Evolutionary conservation across 169 alveolate species (phyloP).

Genomic region (Babesia bigemina): DNA sequence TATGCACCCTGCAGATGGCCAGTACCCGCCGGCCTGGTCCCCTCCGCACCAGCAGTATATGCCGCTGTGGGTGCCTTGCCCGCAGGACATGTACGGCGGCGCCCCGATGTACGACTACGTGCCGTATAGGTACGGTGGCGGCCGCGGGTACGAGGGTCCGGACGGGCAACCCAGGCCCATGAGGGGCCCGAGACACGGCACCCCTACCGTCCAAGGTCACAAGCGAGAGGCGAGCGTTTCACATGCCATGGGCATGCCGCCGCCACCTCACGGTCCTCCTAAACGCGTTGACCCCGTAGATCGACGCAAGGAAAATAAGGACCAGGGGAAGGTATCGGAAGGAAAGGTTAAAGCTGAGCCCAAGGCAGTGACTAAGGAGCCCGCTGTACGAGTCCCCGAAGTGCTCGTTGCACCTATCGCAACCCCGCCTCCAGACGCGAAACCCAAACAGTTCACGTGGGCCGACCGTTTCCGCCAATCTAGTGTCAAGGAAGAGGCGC

Average conservation of each 20-base stretch:
- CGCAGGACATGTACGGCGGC: slow-evolving; percentile 10
- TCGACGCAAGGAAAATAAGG: background rate
- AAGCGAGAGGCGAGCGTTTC: slow-evolving; percentile 21
- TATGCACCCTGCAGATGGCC: slow-evolving; percentile 25
- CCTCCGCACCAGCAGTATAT: slow-evolving; percentile 36
- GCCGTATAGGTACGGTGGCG: slow-evolving; percentile 35
- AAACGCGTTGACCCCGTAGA: background rate
- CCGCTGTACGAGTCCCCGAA: background rate
- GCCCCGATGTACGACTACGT: slow-evolving; percentile 19
- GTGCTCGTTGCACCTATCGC: background rate
- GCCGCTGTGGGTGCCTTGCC: slow-evolving; percentile 49
- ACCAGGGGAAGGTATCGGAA: background rate
- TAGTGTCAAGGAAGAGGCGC: background rate
- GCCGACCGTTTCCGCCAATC: slow-evolving; percentile 51
- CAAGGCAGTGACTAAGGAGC: background rate
- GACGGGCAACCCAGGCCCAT: slow-evolving; percentile 8
- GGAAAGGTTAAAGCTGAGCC: background rate
- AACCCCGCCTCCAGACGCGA: background rate
- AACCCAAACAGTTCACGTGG: slow-evolving; percentile 40
- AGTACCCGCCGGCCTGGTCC: slow-evolving; percentile 30
- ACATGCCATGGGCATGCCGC: background rate
- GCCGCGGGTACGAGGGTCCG: slow-evolving; percentile 4
- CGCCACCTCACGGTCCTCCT: background rate
- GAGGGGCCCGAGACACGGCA: slow-evolving; percentile 15
- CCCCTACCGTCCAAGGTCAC: slow-evolving; percentile 2